Conservation (phyloP, 2,329 filamentous ascomycete genomes). For the Cordyceps militaris region DNA sequence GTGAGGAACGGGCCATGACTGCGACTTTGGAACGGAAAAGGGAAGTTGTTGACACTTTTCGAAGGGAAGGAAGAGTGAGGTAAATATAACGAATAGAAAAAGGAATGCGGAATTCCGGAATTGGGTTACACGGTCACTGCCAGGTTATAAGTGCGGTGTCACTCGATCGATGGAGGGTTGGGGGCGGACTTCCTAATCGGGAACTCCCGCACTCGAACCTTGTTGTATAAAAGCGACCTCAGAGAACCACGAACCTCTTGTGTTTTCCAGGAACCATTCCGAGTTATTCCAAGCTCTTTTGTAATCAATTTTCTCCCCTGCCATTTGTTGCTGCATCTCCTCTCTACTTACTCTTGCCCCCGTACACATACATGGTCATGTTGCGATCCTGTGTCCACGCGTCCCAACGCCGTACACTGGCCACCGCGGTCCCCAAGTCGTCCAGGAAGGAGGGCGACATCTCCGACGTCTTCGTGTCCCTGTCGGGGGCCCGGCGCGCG, state of each 20-base stretch:
- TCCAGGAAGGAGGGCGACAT: constrained; percentile 54
- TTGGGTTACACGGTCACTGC: too few relatives aligned
- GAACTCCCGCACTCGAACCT: constrained; percentile 21
- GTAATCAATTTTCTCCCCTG: background rate
- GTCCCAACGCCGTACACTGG: constrained; percentile 14
- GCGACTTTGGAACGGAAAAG: too few relatives aligned
- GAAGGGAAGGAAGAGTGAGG: too few relatives aligned
- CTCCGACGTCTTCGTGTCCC: constrained; percentile 53
- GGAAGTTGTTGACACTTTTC: too few relatives aligned
- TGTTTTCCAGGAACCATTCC: background rate
- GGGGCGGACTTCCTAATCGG: constrained; percentile 24
- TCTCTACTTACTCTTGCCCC: background rate
- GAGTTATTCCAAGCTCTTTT: too few relatives aligned
- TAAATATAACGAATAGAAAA: too few relatives aligned
- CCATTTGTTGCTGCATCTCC: background rate
- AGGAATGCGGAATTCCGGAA: too few relatives aligned
- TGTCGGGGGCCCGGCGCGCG: constrained; percentile 39
- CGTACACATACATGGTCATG: background rate
- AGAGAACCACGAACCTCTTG: background rate
- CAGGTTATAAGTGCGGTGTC: background rate
- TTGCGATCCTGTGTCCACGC: constrained; percentile 6
- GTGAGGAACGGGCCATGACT: too few relatives aligned
- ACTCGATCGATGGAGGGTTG: background rate
- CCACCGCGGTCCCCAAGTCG: constrained; percentile 13
- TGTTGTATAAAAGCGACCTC: constrained; percentile 15